A percentile compares a stretch with the other conserved stretches of the same genome.
These are phyloP conservation scores for Microcyclospora tardicrescens DNA, from an alignment of 2,329 filamentous ascomycete genomes.

Conservation along the genomic window DNA sequence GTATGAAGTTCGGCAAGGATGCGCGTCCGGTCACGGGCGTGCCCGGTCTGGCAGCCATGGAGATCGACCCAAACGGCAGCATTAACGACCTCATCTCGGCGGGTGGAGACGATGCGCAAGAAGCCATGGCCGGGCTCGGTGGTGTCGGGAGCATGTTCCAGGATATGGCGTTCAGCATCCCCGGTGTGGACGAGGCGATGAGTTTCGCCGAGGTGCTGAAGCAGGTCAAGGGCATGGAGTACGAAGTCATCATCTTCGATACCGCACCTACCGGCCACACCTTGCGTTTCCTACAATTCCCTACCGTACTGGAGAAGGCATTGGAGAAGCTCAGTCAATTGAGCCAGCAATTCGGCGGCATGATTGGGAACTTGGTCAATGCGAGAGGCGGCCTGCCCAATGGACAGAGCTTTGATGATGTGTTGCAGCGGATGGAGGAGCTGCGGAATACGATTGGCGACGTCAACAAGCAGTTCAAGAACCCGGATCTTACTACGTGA, in stretches of 20 bases:
- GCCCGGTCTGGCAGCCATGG: slow-evolving; percentile 91
- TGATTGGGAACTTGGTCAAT: slow-evolving; percentile 87
- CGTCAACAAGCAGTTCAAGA: slow-evolving; percentile 97
- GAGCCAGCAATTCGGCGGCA: slow-evolving; percentile 85
- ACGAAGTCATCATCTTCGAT: slow-evolving; percentile 98
- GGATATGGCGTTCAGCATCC: slow-evolving; percentile 92
- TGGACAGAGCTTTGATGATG: slow-evolving; percentile 82
- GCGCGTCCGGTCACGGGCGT: slow-evolving; percentile 86
- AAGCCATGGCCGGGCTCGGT: slow-evolving; percentile 54
- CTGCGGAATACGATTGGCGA: slow-evolving; percentile 86
- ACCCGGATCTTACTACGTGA: slow-evolving; percentile 73
- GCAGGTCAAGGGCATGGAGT: slow-evolving; percentile 96
- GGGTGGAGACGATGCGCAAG: slow-evolving; percentile 56
- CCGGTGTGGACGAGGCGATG: slow-evolving; percentile 98
- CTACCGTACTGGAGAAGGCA: slow-evolving; percentile 93
- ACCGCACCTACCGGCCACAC: slow-evolving; percentile 97
- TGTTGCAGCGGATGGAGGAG: slow-evolving; percentile 88
- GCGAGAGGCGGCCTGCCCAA: slow-evolving; percentile 66
- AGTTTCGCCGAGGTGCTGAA: slow-evolving; percentile 98
- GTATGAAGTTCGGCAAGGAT: slow-evolving; percentile 98
- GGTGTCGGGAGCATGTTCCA: slow-evolving; percentile 95
- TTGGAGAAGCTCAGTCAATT: slow-evolving; percentile 94
- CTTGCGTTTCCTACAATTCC: slow-evolving; percentile 95
- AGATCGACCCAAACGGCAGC: slow-evolving; percentile 95
- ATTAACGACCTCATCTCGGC: slow-evolving; percentile 87